Evolutionary conservation across 2,329 filamentous ascomycete genomes (phyloP), one percentile per base, ranked within the genome.

Genomic region (Sclerotinia nivalis): DNA sequence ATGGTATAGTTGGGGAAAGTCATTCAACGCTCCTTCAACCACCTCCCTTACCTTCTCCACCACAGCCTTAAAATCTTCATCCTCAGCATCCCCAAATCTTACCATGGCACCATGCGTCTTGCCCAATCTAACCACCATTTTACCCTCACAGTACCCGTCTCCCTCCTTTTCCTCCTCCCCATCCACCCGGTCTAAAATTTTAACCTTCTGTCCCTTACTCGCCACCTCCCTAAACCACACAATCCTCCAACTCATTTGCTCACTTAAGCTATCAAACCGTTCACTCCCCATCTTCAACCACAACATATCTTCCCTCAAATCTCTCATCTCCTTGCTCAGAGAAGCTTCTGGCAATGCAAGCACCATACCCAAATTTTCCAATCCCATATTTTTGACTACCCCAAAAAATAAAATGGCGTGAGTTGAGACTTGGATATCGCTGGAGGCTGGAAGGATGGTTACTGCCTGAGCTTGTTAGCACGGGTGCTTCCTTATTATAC

Each of bases 351-450:
- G 43, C 28, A 52, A 28, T 12, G 22, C 31, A 34, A 60, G 40
- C 7, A 68, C 28, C 25, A 8, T 28, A 43, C 20, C 40, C n/a
- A 62, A 20, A 68, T 25, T 45, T 34, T 62, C 47, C 9, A 68
- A 54, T 31, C 66, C 56, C 66, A 68, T 62, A 9, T 58, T 50
- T 66, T 69, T 65, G 4, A 15, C 59, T 40, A 56, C 47, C 2
- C 68, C 68, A 18, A 66, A 69, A 10, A 69, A 58, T 20, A 66
- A 9, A 20, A 69, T 40, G 12, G 59, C 68, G n/a, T 50, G n/a
- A 4, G 60, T 69, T 20, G 68, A 55, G 8, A 10, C 20, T 43
- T 62, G 56, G 1, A 68, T 50, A 40, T 64, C 45, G 20, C 34
- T 25, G 2, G 12, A 61, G 34, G 45, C 31, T 0, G n/a, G 25